These are phyloP conservation scores for Avicennia marina DNA, from an alignment of 257 asterid genomes.

Conservation along the genomic window DNA sequence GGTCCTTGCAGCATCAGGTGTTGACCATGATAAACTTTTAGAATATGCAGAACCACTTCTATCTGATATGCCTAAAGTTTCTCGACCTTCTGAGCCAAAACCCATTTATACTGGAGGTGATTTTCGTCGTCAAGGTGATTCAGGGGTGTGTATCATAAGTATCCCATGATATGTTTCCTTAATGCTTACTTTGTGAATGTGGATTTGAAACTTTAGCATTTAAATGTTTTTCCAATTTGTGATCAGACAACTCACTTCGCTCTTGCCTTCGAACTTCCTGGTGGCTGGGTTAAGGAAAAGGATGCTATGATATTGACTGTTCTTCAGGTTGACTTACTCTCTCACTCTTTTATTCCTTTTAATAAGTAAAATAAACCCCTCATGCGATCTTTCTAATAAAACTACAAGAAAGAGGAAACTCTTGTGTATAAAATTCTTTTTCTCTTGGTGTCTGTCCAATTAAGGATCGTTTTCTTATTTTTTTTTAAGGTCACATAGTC, in stretches of 20 bases:
- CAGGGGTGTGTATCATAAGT: conserved; percentile 60
- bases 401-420: no score
- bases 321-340: conserved; percentile 56
- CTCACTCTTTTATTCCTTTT: neutral
- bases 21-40: conserved; percentile 76
- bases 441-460: no score
- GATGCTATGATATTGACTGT: conserved; percentile 70
- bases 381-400: no score
- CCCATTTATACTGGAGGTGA: conserved; percentile 87
- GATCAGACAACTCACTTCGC: conserved; percentile 80
- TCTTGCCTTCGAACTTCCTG: conserved; percentile 92
- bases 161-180: no score
- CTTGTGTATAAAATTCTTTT: no score
- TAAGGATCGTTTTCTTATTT: no score
- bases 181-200: no score
- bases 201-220: no score
- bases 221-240: neutral
- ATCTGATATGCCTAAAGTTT: conserved; percentile 55
- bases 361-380: no score
- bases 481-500: no score
- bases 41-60: conserved; percentile 84
- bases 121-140: conserved; percentile 73
- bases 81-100: conserved; percentile 42
- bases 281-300: conserved; percentile 80
- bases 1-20: conserved; percentile 93